Base-by-base conservation (phyloP, 169 alveolate genomes). In the Perkinsus chesapeaki region DNA sequence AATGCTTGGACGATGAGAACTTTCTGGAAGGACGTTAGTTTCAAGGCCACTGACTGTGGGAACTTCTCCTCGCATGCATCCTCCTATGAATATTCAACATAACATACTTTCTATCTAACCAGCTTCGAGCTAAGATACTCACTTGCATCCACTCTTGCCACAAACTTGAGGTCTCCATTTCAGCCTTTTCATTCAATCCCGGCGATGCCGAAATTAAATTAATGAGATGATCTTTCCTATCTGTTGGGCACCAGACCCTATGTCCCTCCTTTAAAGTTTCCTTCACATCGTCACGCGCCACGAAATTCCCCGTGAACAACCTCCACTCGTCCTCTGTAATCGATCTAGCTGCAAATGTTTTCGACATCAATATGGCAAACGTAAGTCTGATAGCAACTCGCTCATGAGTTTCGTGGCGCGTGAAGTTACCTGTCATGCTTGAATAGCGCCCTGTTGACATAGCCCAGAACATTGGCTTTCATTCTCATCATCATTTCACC, bases 321-420 rank as follows among this genome's bases (percentile, higher is more conserved):
- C 97, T 97, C 98, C 98, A 97, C 96, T 98, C 98, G 91, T 96
- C 96, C 36, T 95, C 96, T 39, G 96, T 96, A 94, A 39, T 96
- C 96, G n/a, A 94, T 93, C 92, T 48, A 47, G 73, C 73, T 82
- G n/a, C 94, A 94, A 31, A 92, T 38, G 39, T 92, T 93, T 34
- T n/a, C 90, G 36, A 39, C 73, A 91, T 39, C 73, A 39, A 5
- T 7, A 39, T 72, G 73, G 47, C 60, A 38, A 39, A 39, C 39
- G 16, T 91, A 5, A 91, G 82, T 34, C 82, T 60, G 82, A 60
- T 20, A 16, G 19, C 19, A 9, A 47, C 82, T 34, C 31, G 37
- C 31, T 1, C 82, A 16, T 60, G n/a, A 60, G 1, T 60, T 60
- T 60, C 82, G 82, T 60, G 82, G 82, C 82, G 82, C 31, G 82